Conservation (phyloP, 2,329 filamentous ascomycete genomes). For the Aureobasidium sp. region DNA sequence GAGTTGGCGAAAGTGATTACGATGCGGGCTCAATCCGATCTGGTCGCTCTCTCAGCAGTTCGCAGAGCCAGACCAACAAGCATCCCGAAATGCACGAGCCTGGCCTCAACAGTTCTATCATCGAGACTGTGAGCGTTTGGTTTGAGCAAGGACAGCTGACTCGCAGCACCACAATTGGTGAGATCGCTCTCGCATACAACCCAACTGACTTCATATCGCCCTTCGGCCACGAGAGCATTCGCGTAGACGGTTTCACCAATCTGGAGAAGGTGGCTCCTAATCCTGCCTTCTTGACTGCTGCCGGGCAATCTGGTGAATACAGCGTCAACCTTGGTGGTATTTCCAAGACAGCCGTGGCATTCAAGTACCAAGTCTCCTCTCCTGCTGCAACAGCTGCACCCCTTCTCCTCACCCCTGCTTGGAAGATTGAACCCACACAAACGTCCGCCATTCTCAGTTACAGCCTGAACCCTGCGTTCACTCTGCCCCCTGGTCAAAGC, state of each 20-base stretch:
- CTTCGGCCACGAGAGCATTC: constrained; percentile 68
- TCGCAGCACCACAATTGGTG: constrained; percentile 81
- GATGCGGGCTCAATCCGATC: constrained; percentile 95
- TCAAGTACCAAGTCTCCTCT: constrained; percentile 91
- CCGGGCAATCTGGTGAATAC: constrained; percentile 82
- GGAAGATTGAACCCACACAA: constrained; percentile 88
- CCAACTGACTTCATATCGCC: constrained; percentile 50
- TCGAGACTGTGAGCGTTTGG: constrained; percentile 89
- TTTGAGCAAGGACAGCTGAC: constrained; percentile 80
- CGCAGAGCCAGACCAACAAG: constrained; percentile 68
- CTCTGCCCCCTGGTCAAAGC: constrained; percentile 43
- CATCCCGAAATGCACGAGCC: constrained; percentile 85
- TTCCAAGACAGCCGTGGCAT: constrained; percentile 78
- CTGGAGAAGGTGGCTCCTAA: constrained; percentile 96
- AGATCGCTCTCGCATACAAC: constrained; percentile 91
- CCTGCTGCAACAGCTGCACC: constrained; percentile 71
- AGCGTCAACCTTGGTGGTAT: constrained; percentile 78
- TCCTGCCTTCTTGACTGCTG: constrained; percentile 85
- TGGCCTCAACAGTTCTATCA: constrained; percentile 88
- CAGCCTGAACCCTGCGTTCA: constrained; percentile 78
- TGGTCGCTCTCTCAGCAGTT: constrained; percentile 78
- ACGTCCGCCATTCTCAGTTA: constrained; percentile 90
- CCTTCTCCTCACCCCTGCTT: constrained; percentile 76
- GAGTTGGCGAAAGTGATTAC: constrained; percentile 41
- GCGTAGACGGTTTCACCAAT: constrained; percentile 87